Conservation (phyloP, 331 rosid species). For the Arachis monticola region DNA sequence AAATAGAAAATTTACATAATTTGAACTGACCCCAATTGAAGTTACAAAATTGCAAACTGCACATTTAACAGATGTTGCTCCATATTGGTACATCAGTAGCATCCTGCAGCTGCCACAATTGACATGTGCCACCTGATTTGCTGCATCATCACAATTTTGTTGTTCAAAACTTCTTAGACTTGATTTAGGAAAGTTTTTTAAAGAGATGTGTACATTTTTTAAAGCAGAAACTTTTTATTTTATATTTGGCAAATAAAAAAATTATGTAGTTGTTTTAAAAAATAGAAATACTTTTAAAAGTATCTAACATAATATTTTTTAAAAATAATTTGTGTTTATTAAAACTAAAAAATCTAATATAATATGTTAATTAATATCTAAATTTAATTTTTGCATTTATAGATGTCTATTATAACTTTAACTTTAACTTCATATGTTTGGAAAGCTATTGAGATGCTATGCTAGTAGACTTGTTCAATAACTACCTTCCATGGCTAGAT, state of each 20-base stretch:
- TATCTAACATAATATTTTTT: too few species aligned
- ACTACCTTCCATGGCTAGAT: slow-evolving; percentile 95
- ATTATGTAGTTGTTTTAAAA: too few species aligned
- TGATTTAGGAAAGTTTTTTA: not conserved
- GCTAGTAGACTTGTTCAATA: not conserved
- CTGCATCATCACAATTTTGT: slow-evolving; percentile 43
- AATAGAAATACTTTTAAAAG: too few species aligned
- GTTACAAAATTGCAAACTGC: slow-evolving; percentile 99
- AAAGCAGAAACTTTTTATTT: too few species aligned
- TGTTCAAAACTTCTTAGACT: slow-evolving; percentile 15
- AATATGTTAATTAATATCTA: too few species aligned
- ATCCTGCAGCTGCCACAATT: slow-evolving; percentile 95
- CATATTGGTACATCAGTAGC: slow-evolving; percentile 93
- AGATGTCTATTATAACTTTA: too few species aligned
- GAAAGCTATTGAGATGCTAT: slow-evolving; percentile 6
- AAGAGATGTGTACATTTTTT: too few species aligned
- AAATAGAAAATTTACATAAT: slow-evolving; percentile 2
- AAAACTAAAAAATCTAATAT: too few species aligned
- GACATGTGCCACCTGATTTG: slow-evolving; percentile 99
- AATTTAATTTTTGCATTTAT: too few species aligned
- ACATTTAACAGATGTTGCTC: slow-evolving; percentile 94
- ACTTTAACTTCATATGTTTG: not conserved
- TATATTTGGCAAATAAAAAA: too few species aligned
- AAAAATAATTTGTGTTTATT: too few species aligned
- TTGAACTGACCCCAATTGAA: slow-evolving; percentile 83